These are phyloP conservation scores for Coemansia aciculifera DNA, from an alignment of 192 early-diverging fungal genomes.

Conservation along the genomic window DNA sequence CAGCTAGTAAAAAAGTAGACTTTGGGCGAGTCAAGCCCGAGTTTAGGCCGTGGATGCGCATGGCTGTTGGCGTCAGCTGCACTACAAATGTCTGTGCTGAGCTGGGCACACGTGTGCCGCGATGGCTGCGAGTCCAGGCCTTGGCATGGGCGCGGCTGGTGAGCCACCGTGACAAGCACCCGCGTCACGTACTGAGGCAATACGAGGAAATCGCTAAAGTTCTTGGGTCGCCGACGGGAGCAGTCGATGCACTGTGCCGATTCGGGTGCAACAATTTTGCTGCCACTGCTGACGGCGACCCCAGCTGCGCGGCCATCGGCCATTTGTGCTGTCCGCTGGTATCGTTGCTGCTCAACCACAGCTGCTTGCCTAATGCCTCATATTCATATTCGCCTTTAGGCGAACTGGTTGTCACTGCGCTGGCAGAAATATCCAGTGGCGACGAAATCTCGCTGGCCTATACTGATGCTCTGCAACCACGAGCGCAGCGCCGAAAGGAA, in stretches of 20 bases:
- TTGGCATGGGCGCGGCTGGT: constrained; percentile 36
- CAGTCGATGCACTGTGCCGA: constrained; percentile 21
- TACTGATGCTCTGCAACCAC: constrained; percentile 31
- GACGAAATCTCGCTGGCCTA: constrained; percentile 42
- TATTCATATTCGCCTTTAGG: constrained; percentile 18
- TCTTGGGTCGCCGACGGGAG: not conserved
- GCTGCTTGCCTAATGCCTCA: constrained; percentile 36
- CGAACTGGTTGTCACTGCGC: constrained; percentile 23
- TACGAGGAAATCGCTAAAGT: constrained; percentile 37
- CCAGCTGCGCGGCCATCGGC: constrained; percentile 9
- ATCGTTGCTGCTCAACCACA: constrained; percentile 51
- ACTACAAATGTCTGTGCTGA: not conserved
- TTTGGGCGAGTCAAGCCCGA: constrained; percentile 21
- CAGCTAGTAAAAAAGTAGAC: constrained; percentile 4
- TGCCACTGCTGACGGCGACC: constrained; percentile 40
- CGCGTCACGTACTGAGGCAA: constrained; percentile 31
- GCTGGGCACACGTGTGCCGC: not conserved
- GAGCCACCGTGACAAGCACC: constrained; percentile 27
- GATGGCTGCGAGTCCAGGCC: constrained; percentile 32
- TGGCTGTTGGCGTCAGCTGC: constrained; percentile 25
- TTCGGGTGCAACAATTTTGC: constrained; percentile 24
- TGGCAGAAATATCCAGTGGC: constrained; percentile 26
- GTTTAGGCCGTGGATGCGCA: constrained; percentile 34
- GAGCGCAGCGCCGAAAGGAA: constrained; percentile 14
- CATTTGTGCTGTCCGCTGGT: constrained; percentile 44